These are phyloP conservation scores for Cordyceps militaris DNA, from an alignment of 2,329 filamentous ascomycete species.

Conservation along the genomic window DNA sequence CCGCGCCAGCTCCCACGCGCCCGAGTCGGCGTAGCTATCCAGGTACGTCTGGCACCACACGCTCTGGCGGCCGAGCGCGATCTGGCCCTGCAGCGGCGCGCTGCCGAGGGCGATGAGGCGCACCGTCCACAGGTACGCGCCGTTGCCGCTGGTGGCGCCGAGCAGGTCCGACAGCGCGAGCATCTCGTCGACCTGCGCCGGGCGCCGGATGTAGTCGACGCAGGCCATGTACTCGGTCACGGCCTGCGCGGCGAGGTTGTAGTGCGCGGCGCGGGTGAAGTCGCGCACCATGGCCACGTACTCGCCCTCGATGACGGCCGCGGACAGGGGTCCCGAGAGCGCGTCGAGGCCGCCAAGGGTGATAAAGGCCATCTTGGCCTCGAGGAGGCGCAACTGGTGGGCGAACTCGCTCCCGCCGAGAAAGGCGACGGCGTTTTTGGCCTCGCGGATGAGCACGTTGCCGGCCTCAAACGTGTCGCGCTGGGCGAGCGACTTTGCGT, in stretches of 20 bases:
- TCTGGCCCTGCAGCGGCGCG: constrained; percentile 38
- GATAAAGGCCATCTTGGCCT: constrained; percentile 1
- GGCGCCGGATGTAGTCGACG: neutral
- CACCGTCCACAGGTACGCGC: neutral
- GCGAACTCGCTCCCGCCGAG: constrained; percentile 1
- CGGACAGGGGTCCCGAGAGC: neutral
- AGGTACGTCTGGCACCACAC: neutral
- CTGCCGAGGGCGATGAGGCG: constrained; percentile 2
- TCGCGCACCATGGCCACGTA: neutral
- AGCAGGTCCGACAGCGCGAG: neutral
- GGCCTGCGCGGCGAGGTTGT: neutral
- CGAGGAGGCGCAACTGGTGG: neutral
- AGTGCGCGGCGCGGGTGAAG: neutral
- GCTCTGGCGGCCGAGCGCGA: neutral
- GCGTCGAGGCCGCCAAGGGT: neutral
- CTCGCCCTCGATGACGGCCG: neutral
- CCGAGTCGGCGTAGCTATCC: neutral
- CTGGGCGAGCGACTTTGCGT: neutral
- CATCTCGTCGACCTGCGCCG: neutral
- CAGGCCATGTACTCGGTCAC: constrained; percentile 4
- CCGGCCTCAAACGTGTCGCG: neutral
- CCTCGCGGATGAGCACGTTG: neutral
- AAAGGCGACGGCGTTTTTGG: neutral
- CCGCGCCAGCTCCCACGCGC: neutral
- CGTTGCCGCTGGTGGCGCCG: neutral